These are phyloP conservation scores for Botryotinia globosa DNA, from an alignment of 2,329 filamentous ascomycete genomes.

Conservation along the genomic window DNA sequence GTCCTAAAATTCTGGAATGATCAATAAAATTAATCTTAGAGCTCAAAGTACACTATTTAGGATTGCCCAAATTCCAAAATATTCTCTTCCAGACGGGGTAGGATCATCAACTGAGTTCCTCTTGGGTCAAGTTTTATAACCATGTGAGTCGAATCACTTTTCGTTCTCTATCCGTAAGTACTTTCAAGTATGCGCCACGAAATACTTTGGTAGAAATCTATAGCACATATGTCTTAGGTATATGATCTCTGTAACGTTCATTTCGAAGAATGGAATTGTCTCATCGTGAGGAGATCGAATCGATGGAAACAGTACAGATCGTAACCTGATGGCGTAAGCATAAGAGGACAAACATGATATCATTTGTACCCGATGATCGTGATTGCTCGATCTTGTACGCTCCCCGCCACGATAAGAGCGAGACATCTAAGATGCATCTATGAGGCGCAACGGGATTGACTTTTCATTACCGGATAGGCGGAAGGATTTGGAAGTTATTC, in stretches of 20 bases:
- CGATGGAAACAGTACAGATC: background rate
- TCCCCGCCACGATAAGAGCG: background rate
- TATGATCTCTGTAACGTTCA: background rate
- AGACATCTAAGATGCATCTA: background rate
- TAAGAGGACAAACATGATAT: constrained; percentile 12
- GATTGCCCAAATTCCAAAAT: background rate
- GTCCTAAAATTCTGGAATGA: background rate
- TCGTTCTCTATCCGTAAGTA: background rate
- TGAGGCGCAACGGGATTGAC: background rate
- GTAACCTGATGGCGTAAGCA: background rate
- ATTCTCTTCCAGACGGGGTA: background rate
- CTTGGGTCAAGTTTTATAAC: background rate
- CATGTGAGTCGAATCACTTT: background rate
- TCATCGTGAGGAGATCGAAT: background rate
- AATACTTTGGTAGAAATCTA: background rate
- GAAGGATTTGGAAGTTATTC: background rate
- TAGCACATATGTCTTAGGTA: background rate
- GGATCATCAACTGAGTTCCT: background rate
- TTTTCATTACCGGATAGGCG: background rate
- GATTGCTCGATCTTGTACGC: constrained; percentile 7
- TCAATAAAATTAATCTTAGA: background rate
- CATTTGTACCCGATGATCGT: background rate
- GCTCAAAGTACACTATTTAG: too few species aligned
- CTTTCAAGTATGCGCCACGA: background rate
- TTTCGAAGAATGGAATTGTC: background rate